Conservation (phyloP, 768 basidiomycete genomes). For the Austroboletus eburneus region DNA sequence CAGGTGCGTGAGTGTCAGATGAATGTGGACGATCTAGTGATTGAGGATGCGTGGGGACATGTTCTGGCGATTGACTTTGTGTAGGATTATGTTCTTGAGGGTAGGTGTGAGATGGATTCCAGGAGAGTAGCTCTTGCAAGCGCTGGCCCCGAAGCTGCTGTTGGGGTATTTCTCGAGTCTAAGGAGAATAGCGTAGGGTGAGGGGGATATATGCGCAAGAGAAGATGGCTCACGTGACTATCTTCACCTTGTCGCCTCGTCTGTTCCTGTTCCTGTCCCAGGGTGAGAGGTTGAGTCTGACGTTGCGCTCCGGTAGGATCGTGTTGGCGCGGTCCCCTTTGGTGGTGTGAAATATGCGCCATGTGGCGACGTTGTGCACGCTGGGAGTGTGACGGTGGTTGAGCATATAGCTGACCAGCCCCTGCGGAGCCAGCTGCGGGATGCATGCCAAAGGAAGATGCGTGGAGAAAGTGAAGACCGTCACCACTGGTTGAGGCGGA, state of each 20-base stretch:
- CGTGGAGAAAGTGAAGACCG: conserved; percentile 1
- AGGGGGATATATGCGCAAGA: neutral
- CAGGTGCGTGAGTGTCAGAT: neutral
- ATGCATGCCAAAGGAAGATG: neutral
- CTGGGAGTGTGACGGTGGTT: neutral
- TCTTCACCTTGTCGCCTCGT: conserved; percentile 1
- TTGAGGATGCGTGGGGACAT: neutral
- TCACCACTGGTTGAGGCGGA: neutral
- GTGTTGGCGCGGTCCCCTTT: neutral
- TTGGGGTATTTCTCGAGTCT: conserved; percentile 1
- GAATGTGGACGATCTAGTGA: neutral
- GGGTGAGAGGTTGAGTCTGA: neutral
- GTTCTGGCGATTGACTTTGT: conserved; percentile 4
- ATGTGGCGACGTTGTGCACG: conserved; percentile 10
- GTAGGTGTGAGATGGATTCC: conserved; percentile 1
- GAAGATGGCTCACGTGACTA: conserved; percentile 5
- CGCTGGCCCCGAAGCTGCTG: conserved; percentile 19
- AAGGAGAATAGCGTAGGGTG: neutral
- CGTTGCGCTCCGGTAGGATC: neutral
- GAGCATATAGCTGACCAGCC: neutral
- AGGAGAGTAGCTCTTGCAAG: conserved; percentile 22
- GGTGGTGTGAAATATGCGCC: conserved; percentile 10
- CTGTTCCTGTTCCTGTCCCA: neutral
- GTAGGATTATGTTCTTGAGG: neutral
- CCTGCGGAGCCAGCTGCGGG: neutral